These are phyloP conservation scores for Lyophyllum shimeji DNA, from an alignment of 768 basidiomycete genomes.

Conservation along the genomic window DNA sequence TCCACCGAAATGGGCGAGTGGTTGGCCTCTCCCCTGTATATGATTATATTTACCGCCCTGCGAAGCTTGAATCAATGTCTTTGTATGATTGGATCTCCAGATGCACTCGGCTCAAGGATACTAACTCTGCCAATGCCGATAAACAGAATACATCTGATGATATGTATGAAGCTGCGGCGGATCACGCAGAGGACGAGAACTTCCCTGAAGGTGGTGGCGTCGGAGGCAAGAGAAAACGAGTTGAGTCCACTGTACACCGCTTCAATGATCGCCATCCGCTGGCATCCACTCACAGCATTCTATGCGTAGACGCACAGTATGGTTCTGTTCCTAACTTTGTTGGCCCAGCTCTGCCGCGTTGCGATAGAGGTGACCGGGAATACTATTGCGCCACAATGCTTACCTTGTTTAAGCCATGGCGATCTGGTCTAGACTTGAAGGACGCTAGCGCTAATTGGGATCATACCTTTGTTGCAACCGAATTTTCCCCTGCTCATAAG, in stretches of 20 bases:
- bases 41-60: conserved; percentile 31
- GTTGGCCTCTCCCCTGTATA: conserved; percentile 24
- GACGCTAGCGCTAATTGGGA: conserved; percentile 18
- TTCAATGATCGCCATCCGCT: background rate
- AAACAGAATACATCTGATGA: background rate
- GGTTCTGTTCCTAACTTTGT: background rate
- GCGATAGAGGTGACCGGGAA: conserved; percentile 3
- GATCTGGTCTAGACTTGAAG: conserved; percentile 22
- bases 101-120: conserved; percentile 11
- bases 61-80: conserved; percentile 12
- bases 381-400: conserved; percentile 11
- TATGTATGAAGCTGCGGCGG: background rate
- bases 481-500: conserved; percentile 14
- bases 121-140: background rate
- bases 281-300: background rate
- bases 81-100: conserved; percentile 28
- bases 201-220: background rate
- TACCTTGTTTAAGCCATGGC: conserved; percentile 25
- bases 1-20: conserved; percentile 14
- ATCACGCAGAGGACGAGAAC: too few relatives aligned
- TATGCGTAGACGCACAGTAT: background rate
- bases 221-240: background rate
- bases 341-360: background rate
- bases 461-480: conserved; percentile 13
- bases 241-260: too few relatives aligned